Evolutionary conservation across 2,329 filamentous ascomycete genomes (phyloP).

Genomic region (Aureobasidium musti): DNA sequence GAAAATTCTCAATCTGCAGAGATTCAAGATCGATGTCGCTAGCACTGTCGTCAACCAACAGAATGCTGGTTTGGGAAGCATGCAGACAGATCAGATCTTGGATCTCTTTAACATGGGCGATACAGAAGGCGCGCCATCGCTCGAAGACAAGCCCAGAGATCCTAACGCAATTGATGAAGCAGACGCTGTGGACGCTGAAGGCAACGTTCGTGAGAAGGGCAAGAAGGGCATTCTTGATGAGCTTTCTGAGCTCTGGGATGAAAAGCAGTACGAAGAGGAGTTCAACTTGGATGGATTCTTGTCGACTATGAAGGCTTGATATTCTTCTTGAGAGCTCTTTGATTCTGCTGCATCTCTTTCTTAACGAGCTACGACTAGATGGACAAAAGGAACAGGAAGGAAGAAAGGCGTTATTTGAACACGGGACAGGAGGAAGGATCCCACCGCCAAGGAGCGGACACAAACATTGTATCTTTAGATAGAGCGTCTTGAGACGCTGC

Average conservation of each 20-base stretch:
- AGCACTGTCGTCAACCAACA: slow-evolving; percentile 99
- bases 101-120: slow-evolving; percentile 94
- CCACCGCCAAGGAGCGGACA: neutral
- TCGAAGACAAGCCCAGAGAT: slow-evolving; percentile 44
- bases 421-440: neutral
- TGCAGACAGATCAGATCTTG: slow-evolving; percentile 98
- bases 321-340: neutral
- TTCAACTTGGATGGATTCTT: slow-evolving; percentile 95
- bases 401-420: slow-evolving; percentile 10
- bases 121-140: slow-evolving; percentile 51
- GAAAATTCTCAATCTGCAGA: slow-evolving; percentile 94
- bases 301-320: slow-evolving; percentile 75
- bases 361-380: slow-evolving; percentile 19
- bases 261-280: slow-evolving; percentile 96
- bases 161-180: slow-evolving; percentile 72
- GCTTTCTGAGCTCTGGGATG: slow-evolving; percentile 94
- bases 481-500: neutral
- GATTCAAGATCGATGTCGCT: slow-evolving; percentile 99
- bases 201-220: slow-evolving; percentile 88
- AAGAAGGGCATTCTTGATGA: slow-evolving; percentile 98
- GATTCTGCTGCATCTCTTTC: neutral
- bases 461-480: neutral
- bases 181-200: slow-evolving; percentile 76
- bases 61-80: slow-evolving; percentile 88
- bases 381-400: slow-evolving; percentile 7